These are phyloP conservation scores for Vanderwaltozyma polyspora DNA, from an alignment of 805 yeast species.

Conservation along the genomic window DNA sequence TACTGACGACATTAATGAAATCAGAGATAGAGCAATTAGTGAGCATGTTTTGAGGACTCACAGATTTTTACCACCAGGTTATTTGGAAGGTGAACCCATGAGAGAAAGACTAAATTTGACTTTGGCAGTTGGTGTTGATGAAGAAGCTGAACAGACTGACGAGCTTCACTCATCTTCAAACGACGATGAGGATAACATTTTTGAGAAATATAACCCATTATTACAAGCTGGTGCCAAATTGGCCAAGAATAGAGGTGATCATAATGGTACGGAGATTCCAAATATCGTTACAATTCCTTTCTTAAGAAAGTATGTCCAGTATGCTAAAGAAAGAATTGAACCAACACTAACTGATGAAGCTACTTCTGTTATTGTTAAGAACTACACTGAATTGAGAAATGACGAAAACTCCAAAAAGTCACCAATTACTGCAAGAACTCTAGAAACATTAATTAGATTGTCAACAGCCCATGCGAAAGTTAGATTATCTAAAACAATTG, in stretches of 20 bases:
- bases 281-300: slow-evolving; percentile 67
- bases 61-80: slow-evolving; percentile 77
- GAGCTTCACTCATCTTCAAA: slow-evolving; percentile 24
- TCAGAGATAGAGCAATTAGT: slow-evolving; percentile 74
- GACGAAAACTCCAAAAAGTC: slow-evolving; percentile 73
- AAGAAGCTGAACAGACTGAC: slow-evolving; percentile 35
- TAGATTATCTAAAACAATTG: slow-evolving; percentile 68
- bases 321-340: slow-evolving; percentile 77
- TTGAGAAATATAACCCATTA: slow-evolving; percentile 70
- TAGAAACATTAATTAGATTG: slow-evolving; percentile 89
- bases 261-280: slow-evolving; percentile 28
- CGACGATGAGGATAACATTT: slow-evolving; percentile 50
- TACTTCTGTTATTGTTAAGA: slow-evolving; percentile 64
- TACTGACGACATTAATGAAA: slow-evolving; percentile 85
- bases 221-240: slow-evolving; percentile 68
- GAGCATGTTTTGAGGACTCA: slow-evolving; percentile 95
- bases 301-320: slow-evolving; percentile 83
- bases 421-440: slow-evolving; percentile 96
- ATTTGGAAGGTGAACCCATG: slow-evolving; percentile 86
- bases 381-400: slow-evolving; percentile 75
- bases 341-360: slow-evolving; percentile 76
- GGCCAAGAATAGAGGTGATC: slow-evolving; percentile 27
- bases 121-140: slow-evolving; percentile 69
- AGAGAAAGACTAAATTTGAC: slow-evolving; percentile 63
- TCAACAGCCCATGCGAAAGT: slow-evolving; percentile 96